phyloP scores from a whole-genome alignment of 495 filamentous ascomycete genomes.

The Saxophila tyrrhenica region DNA sequence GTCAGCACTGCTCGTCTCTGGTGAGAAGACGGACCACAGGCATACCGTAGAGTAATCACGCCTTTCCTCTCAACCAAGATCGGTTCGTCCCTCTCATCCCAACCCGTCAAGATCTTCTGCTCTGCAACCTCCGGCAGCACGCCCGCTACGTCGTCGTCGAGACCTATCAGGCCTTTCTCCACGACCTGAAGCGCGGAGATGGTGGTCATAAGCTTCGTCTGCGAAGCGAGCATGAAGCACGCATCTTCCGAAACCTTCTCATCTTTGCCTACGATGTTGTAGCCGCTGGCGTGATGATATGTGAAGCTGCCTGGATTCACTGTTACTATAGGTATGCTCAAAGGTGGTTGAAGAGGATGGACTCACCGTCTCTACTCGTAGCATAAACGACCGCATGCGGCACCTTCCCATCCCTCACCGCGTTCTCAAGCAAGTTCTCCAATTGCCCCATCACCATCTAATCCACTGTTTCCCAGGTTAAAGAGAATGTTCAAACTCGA shows the following conservation, averaged over 20 bases:
- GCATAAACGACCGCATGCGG: conserved; percentile 13
- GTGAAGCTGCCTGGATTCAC: conserved; percentile 18
- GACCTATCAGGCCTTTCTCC: conserved; percentile 23
- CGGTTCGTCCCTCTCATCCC: conserved; percentile 15
- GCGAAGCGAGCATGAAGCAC: conserved; percentile 22
- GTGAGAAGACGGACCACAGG: background rate
- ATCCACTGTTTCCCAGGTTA: too few species aligned
- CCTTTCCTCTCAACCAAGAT: conserved; percentile 9
- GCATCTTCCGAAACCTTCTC: conserved; percentile 19
- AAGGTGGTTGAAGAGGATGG: background rate
- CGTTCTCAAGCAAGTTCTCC: conserved; percentile 8
- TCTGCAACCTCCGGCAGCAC: conserved; percentile 24
- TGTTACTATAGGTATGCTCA: background rate
- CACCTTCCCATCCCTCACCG: conserved; percentile 13
- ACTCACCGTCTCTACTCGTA: conserved; percentile 12
- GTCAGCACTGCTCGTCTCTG: background rate
- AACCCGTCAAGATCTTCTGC: conserved; percentile 19
- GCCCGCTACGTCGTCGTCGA: conserved; percentile 25
- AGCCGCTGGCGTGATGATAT: conserved; percentile 19
- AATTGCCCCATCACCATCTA: background rate
- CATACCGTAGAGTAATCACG: conserved; percentile 16
- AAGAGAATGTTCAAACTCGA: too few species aligned
- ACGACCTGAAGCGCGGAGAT: conserved; percentile 27
- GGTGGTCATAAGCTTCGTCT: conserved; percentile 26
- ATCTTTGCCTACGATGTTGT: conserved; percentile 7